Base-by-base conservation (phyloP, 805 yeast genomes). In the Pachysolen tannophilus region DNA sequence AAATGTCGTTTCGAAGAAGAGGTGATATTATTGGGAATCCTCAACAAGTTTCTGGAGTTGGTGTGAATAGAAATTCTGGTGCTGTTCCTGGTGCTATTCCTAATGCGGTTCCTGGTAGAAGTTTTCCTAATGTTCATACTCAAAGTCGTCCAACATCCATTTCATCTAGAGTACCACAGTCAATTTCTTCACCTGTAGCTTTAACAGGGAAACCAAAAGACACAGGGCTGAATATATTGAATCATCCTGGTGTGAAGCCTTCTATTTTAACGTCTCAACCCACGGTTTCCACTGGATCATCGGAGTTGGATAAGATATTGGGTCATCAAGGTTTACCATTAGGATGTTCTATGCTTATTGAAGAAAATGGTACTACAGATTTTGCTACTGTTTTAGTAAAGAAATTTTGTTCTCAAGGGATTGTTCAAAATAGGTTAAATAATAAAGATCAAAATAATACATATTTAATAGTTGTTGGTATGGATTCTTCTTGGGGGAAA, bases 361-460 rank as follows among this genome's bases (percentile, higher is more conserved):
- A 85, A 53, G 97, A 90, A 52, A 70, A 74, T 11, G 92, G 94
- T 0, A 79, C 90, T 6, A 90, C 97, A 0, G 97, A 90, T 50
- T 90, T 86, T 50, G 68, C 82, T 6, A 70, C 86, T 5, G 77
- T 84, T 8, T 44, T 90, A 25, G 53, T 78, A 19, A 75, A 87
- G 43, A 61, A 75, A 3, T 83, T 78, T 60, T 77, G 83, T 1
- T 68, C 94, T 1, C 94, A 84, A 55, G 94, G 95, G 10, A 56
- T 80, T 23, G 55, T 75, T 1, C 90, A 82, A 41, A 77, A 69
- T 47, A 61, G 87, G 44, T 38, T 70, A 10, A 65, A 62, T 21
- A 37, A 60, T 43, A 26, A 49, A 17, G 53, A 56, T 18, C 39
- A 42, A 14, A 54, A 62, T 2, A 64, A 69, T 41, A 72, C 83